Conservation (phyloP, 345 rosid species). For the Geranium rotundifolium region DNA sequence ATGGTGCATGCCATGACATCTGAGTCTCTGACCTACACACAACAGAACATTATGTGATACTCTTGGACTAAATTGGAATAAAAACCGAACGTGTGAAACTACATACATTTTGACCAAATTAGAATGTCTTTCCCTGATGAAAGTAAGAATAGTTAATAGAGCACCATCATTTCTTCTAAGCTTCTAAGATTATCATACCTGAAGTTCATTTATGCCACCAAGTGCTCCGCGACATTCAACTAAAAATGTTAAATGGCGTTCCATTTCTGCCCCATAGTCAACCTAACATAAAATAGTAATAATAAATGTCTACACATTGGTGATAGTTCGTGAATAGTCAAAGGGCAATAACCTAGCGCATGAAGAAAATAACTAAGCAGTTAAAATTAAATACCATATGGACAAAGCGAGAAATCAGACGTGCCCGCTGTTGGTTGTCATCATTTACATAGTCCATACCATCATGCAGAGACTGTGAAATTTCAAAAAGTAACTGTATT, state of each 20-base stretch:
- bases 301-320: constrained; percentile 12
- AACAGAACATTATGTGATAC: too few species aligned
- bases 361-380: neutral
- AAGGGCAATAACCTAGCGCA: neutral
- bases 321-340: neutral
- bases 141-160: too few species aligned
- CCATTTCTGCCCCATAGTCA: constrained; percentile 57
- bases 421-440: constrained; percentile 52
- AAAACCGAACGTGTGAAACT: too few species aligned
- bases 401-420: constrained; percentile 61
- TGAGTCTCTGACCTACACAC: too few species aligned
- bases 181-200: constrained; percentile 29
- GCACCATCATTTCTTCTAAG: neutral
- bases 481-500: constrained; percentile 62
- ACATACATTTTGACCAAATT: too few species aligned
- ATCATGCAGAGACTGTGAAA: constrained; percentile 58
- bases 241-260: constrained; percentile 62
- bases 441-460: constrained; percentile 46
- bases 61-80: too few species aligned
- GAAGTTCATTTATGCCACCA: constrained; percentile 48
- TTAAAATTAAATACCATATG: constrained; percentile 38
- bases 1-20: too few species aligned
- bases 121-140: neutral
- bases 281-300: constrained; percentile 41
- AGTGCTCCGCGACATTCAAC: constrained; percentile 80